Base-by-base conservation (phyloP, 73 alveolate genomes). In the Blepharisma stoltei region DNA sequence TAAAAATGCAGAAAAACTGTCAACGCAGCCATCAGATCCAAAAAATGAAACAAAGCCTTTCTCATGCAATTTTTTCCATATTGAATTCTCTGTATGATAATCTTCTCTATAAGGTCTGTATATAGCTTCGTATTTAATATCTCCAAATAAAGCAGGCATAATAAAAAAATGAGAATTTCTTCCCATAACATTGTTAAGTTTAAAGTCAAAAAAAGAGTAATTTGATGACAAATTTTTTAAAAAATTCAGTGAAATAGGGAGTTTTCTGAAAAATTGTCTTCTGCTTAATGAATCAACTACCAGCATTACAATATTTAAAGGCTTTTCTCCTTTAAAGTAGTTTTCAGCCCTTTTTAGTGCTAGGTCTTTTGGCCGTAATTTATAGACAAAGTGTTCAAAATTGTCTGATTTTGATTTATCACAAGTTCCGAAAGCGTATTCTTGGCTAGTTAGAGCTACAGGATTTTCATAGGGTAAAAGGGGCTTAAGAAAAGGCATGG, bases 211-310 rank as follows among this genome's bases (percentile, higher is more conserved):
- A 25, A 60, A n/a, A 25, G 38, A 60, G 38, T 25, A n/a, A 14
- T 60, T 14, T 60, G 18, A 8, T 20, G 38, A n/a, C 38, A 18
- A 38, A 25, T 60, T 69, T 71, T 69, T 69, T 69, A 69, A 43
- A 69, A 38, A 69, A 44, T 25, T 11, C 9, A 69, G 37, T 14
- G 79, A 14, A 1, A 1, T 44, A 44, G 69, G 69, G 32, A 69
- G 55, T 69, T 69, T 69, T 44, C 79, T 23, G 38, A n/a, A 69
- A 69, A 69, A 69, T n/a, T n/a, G 21, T 46, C 65, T 69, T 38
- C 79, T 25, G 11, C 71, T 14, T 38, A 69, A 47, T 2, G 79
- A 69, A 25, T 69, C 79, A 1, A 69, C 14, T 0, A 60, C 73
- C 18, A 60, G n/a, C 73, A 60, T 60, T 60, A 38, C 73, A 9